Evolutionary conservation across 176 grass and related monocot species (phyloP), one percentile per base, ranked within the genome.

Genomic region (Oryza punctata): DNA sequence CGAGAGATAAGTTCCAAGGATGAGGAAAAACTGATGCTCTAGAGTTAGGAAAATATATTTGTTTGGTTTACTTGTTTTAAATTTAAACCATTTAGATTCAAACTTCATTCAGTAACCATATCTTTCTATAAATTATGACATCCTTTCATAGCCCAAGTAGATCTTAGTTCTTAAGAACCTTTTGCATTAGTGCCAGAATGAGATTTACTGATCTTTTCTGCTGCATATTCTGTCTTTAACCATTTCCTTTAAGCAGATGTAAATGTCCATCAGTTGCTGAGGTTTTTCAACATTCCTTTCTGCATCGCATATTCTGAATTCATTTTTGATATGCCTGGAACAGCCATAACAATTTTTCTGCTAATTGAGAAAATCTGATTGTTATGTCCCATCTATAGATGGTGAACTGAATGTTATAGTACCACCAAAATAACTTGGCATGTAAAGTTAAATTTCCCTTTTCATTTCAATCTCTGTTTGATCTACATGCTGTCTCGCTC

Each of bases 31-130:
- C 57, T 25, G 67, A 11, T 70, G 49, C 25, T n/a, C 9, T 54
- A 75, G 32, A 18, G 12, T 60, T 9, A 23, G 5, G 3, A 21
- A 30, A 38, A 16, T 7, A 37, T 52, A 7, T 3, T 70, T 87
- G 1, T 59, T 73, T 82, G 32, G 70, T 73, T 38, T 61, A 18
- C 24, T 73, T 69, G n/a, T 78, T 85, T 71, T 81, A 45, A 72
- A 35, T 77, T 72, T 25, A 35, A 72, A 64, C 6, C 16, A 41
- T 71, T 71, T 76, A 76, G 49, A 23, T 14, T 43, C 54, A 16
- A 78, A 78, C 46, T 79, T 10, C 29, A 60, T 78, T 32, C 25
- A 45, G 38, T 50, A 54, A 57, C 66, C 54, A 76, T 65, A 21
- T 33, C 24, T 70, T 72, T 2, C 44, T 78, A 71, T 72, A 71